These are phyloP conservation scores for Alternaria brassicae DNA, from an alignment of 2,329 filamentous ascomycete species.

Conservation along the genomic window DNA sequence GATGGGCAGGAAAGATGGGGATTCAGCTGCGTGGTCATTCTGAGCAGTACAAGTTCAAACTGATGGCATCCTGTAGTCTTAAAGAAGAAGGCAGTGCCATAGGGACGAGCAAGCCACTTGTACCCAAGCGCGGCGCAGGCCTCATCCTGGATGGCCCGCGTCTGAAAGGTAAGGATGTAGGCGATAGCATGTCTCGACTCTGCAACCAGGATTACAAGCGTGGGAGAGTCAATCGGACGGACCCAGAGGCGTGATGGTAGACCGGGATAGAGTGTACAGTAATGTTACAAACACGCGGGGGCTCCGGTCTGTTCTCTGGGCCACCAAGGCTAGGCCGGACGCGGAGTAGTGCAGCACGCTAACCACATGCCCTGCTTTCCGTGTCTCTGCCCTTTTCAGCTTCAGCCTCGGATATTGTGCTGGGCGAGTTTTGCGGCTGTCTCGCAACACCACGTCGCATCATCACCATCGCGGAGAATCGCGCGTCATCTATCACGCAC, in stretches of 20 bases:
- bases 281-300: conserved; percentile 9
- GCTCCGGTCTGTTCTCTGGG: not conserved
- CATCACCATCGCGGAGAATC: conserved; percentile 10
- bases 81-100: conserved; percentile 24
- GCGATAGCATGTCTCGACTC: conserved; percentile 22
- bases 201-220: conserved; percentile 22
- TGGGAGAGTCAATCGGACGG: conserved; percentile 30
- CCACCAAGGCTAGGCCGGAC: not conserved
- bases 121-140: conserved; percentile 19
- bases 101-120: conserved; percentile 33
- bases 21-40: conserved; percentile 27
- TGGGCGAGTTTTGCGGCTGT: conserved; percentile 10
- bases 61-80: conserved; percentile 36
- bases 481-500: not conserved
- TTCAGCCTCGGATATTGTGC: conserved; percentile 21
- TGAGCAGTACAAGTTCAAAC: conserved; percentile 27
- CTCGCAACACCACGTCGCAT: conserved; percentile 14
- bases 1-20: conserved; percentile 22
- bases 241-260: conserved; percentile 20
- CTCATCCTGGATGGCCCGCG: conserved; percentile 28
- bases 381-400: conserved; percentile 15
- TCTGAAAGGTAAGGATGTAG: conserved; percentile 26
- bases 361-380: not conserved
- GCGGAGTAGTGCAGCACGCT: not conserved
- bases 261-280: conserved; percentile 6